phyloP scores from a whole-genome alignment of 139 green algal species.

The Spirogloea muscicola region DNA sequence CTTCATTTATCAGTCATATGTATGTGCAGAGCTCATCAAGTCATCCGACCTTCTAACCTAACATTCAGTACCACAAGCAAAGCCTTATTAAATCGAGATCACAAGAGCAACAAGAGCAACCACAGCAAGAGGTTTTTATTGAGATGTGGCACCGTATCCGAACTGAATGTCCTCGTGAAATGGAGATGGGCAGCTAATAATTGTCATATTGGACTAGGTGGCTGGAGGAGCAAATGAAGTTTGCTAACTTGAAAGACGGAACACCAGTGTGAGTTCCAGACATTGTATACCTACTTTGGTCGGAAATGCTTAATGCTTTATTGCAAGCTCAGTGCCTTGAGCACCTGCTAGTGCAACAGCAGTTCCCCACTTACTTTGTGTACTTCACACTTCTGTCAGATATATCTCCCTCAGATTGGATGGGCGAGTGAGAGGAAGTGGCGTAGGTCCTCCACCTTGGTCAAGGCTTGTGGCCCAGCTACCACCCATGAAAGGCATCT shows the following conservation, averaged over 20 bases:
- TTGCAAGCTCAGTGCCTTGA: not conserved
- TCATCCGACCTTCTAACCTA: no score
- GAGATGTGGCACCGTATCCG: no score
- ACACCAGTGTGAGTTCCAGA: constrained; percentile 17
- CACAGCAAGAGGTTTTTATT: no score
- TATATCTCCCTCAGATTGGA: constrained; percentile 30
- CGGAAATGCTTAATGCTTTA: not conserved
- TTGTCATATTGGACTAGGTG: no score
- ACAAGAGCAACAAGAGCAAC: no score
- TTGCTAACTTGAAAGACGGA: constrained; percentile 10
- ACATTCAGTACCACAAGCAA: no score
- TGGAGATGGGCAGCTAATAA: no score
- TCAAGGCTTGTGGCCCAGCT: constrained; percentile 7
- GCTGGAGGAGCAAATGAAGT: constrained; percentile 33
- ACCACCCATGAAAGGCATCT: constrained; percentile 31
- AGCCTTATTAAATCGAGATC: no score
- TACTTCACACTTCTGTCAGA: not conserved
- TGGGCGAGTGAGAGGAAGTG: constrained; percentile 26
- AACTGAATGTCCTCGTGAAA: no score
- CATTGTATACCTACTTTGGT: not conserved
- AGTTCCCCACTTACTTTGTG: not conserved
- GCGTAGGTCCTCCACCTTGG: constrained; percentile 19
- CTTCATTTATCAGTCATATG: not conserved
- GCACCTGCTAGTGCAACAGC: not conserved
- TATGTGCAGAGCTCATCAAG: no score